A percentile compares a stretch with the other conserved stretches of the same genome.
Conservation (phyloP, 192 early-diverging fungal genomes). For the Gorgonomyces haynaldii region DNA sequence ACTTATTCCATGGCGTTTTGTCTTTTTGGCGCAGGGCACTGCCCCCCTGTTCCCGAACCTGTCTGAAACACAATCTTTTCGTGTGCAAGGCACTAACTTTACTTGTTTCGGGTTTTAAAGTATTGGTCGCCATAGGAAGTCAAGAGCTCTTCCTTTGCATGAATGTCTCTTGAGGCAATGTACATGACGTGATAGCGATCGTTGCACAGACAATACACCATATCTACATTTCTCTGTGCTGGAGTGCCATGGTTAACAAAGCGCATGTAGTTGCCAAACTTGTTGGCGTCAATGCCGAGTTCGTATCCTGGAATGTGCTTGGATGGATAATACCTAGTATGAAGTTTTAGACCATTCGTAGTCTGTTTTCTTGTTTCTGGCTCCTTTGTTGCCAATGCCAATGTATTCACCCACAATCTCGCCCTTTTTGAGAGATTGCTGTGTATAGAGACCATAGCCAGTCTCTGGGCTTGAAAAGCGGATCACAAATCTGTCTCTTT, state of each 20-base stretch:
- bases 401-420: conserved; percentile 5
- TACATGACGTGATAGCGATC: not conserved
- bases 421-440: not conserved
- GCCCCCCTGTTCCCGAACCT: too few species aligned
- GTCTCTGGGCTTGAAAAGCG: not conserved
- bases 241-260: conserved; percentile 8
- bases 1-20: too few species aligned
- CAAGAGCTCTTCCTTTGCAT: not conserved
- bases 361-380: not conserved
- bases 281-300: not conserved
- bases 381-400: not conserved
- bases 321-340: not conserved
- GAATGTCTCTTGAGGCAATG: not conserved
- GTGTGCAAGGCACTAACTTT: too few species aligned
- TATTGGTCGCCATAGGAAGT: not conserved
- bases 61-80: too few species aligned
- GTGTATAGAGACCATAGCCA: conserved; percentile 5
- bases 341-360: too few species aligned
- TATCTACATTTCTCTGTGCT: too few species aligned
- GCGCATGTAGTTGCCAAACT: conserved; percentile 3
- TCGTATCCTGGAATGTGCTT: not conserved
- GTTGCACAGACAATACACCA: too few species aligned
- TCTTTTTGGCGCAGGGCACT: too few species aligned
- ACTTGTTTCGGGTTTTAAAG: too few species aligned
- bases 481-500: not conserved